A percentile compares a stretch with the other conserved stretches of the same genome.
phyloP scores from a whole-genome alignment of 78 protist species.

The Mastigamoeba balamuthi region DNA sequence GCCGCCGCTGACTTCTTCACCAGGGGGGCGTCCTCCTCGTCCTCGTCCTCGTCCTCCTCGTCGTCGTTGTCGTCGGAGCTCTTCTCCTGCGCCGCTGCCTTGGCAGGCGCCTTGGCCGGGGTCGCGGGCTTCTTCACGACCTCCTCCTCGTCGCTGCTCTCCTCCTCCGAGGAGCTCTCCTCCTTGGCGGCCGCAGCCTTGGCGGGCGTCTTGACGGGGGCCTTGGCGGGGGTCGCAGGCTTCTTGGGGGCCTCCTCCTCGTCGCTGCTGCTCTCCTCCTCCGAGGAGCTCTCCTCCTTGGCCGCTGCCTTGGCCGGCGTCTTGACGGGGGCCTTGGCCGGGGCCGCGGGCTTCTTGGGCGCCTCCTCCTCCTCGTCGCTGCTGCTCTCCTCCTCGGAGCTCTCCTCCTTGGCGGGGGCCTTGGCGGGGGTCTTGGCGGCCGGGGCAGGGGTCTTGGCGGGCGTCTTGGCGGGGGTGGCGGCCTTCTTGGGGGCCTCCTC shows the following conservation, averaged over 20 bases:
- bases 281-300: background rate
- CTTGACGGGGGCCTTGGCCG: background rate
- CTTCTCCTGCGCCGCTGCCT: background rate
- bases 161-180: background rate
- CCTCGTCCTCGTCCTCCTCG: background rate
- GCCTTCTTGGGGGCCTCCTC: background rate
- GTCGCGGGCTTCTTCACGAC: background rate
- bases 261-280: background rate
- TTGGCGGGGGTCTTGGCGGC: background rate
- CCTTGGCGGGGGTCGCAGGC: background rate
- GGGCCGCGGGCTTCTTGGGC: background rate
- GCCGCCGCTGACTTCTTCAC: background rate
- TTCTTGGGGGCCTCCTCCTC: slow-evolving; percentile 1
- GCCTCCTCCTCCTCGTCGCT: background rate
- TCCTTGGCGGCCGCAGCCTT: background rate
- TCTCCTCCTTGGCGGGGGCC: background rate
- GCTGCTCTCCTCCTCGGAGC: no score
- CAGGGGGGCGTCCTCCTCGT: background rate
- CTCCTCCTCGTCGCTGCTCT: background rate
- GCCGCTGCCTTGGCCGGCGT: background rate
- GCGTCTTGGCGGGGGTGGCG: background rate
- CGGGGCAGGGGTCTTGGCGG: background rate
- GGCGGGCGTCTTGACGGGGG: background rate
- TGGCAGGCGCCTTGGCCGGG: background rate
- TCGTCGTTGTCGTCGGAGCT: background rate